Evolutionary conservation across 2,329 filamentous ascomycete species (phyloP).

Genomic region (Fusarium xyrophilum): DNA sequence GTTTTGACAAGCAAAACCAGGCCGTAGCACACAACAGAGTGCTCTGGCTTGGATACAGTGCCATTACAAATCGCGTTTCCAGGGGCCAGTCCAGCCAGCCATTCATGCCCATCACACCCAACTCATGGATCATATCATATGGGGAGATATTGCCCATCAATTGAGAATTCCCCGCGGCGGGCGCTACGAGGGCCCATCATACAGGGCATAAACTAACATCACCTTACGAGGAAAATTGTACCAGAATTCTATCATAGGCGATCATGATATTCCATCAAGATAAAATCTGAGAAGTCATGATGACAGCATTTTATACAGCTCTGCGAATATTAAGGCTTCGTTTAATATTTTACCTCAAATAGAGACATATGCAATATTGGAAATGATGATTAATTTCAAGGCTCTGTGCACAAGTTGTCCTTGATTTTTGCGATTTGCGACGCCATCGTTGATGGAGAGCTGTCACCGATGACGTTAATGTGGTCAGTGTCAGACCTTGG

Average conservation of each 20-base stretch:
- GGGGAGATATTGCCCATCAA: not conserved
- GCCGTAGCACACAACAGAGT: slow-evolving; percentile 7
- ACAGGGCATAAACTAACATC: slow-evolving; percentile 15
- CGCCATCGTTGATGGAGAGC: slow-evolving; percentile 27
- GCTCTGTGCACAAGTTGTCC: slow-evolving; percentile 15
- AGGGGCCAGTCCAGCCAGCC: not conserved
- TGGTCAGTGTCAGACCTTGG: slow-evolving; percentile 19
- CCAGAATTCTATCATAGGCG: slow-evolving; percentile 8
- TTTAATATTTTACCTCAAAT: not conserved
- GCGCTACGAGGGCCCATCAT: slow-evolving; percentile 5
- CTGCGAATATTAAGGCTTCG: not conserved
- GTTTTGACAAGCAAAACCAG: slow-evolving; percentile 22
- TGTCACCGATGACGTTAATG: slow-evolving; percentile 30
- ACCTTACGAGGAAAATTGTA: not conserved
- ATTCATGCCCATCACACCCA: not conserved
- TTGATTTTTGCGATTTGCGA: slow-evolving; percentile 32
- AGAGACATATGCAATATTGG: slow-evolving; percentile 9
- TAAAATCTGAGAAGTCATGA: not conserved
- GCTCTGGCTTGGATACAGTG: not conserved
- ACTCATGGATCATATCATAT: slow-evolving; percentile 3
- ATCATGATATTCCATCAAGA: slow-evolving; percentile 6
- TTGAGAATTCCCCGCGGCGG: slow-evolving; percentile 17
- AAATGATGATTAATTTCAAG: slow-evolving; percentile 9
- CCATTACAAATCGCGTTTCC: slow-evolving; percentile 1
- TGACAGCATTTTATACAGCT: slow-evolving; percentile 4